A percentile compares a stretch with the other conserved stretches of the same genome.
phyloP scores from a whole-genome alignment of 352 stramenopile genomes.

The Nothophytophthora sp. region DNA sequence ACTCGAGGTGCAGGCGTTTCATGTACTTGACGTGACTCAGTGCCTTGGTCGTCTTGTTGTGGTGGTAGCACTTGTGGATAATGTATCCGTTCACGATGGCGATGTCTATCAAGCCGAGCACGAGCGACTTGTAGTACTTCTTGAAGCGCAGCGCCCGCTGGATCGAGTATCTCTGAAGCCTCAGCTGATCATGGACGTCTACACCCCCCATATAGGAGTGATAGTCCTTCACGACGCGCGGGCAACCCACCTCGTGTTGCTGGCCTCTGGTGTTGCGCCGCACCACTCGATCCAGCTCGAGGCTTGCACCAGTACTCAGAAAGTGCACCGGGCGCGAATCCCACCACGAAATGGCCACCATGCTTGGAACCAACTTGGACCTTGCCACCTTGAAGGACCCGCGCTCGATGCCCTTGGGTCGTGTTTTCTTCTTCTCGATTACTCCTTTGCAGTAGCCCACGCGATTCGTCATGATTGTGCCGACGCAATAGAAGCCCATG shows the following conservation, averaged over 20 bases:
- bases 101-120: slow-evolving; percentile 15
- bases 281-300: background rate
- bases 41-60: background rate
- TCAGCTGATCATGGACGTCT: slow-evolving; percentile 10
- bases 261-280: background rate
- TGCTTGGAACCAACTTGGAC: slow-evolving; percentile 2
- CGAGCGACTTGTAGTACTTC: slow-evolving; percentile 24
- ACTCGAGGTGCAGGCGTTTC: slow-evolving; percentile 6
- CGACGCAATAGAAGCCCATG: slow-evolving; percentile 8
- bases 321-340: slow-evolving; percentile 9
- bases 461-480: slow-evolving; percentile 14
- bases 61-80: slow-evolving; percentile 7
- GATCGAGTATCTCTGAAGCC: slow-evolving; percentile 14
- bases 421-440: slow-evolving; percentile 11
- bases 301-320: slow-evolving; percentile 2
- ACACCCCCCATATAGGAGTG: slow-evolving; percentile 11
- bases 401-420: background rate
- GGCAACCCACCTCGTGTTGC: slow-evolving; percentile 2
- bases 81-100: slow-evolving; percentile 22
- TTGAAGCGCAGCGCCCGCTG: slow-evolving; percentile 5
- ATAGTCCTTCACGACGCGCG: slow-evolving; percentile 6
- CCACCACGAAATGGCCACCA: slow-evolving; percentile 12
- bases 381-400: background rate
- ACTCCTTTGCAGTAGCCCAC: slow-evolving; percentile 13
- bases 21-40: slow-evolving; percentile 11